Evolutionary conservation across 257 asterid species (phyloP).

Genomic region (Mitragyna speciosa): DNA sequence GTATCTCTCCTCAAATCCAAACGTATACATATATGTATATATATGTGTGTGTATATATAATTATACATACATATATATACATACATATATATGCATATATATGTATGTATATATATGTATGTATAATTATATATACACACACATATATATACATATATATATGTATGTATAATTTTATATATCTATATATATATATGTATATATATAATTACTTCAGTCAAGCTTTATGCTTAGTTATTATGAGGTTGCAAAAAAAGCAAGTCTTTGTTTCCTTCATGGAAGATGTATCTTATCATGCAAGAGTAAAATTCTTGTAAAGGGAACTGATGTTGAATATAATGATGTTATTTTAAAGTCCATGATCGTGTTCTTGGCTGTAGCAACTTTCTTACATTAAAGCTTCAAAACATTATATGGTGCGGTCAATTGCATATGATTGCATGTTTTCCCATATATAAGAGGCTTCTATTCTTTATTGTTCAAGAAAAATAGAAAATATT

Average conservation of each 20-base stretch:
- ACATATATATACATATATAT: no score
- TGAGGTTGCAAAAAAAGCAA: neutral
- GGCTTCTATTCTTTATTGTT: neutral
- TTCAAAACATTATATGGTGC: neutral
- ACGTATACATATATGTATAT: no score
- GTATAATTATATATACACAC: no score
- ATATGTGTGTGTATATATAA: no score
- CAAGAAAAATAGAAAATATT: neutral
- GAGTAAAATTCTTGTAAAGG: neutral
- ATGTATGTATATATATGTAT: no score
- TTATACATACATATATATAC: no score
- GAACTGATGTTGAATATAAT: neutral
- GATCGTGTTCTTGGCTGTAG: neutral
- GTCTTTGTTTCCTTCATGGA: neutral
- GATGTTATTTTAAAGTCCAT: neutral
- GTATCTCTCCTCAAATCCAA: no score
- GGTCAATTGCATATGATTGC: neutral
- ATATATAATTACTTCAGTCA: constrained; percentile 20
- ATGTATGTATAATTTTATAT: no score
- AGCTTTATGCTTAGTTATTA: neutral
- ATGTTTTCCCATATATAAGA: neutral
- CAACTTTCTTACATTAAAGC: neutral
- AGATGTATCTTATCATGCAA: neutral
- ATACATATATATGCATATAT: no score
- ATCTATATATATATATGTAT: no score